Evolutionary conservation across 352 stramenopile genomes (phyloP), one percentile per base, ranked within the genome.

Genomic region (Blastocystis sp.): DNA sequence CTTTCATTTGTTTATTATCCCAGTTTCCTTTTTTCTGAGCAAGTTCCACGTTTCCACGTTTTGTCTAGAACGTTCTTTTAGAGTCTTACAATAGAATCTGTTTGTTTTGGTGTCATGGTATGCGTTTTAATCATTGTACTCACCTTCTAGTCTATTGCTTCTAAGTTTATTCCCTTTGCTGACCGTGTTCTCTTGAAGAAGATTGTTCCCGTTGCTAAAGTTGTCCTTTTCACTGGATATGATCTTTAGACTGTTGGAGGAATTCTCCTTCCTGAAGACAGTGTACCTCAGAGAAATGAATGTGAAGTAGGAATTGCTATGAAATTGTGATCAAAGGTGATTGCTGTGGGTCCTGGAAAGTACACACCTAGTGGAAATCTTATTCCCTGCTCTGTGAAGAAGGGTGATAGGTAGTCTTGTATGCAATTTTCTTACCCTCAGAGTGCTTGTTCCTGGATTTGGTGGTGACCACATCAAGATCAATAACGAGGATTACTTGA

Each of bases 111-210:
- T 24, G 24, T 17, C 57, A 78, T 78, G 66, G 66, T 78, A 78
- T 35, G 27, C 19, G 3, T 15, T 56, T 4, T 0, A 9, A 5
- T 35, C 22, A 15, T 30, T 27, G 17, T 35, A 35, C 57, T 22
- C 27, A 57, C 17, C 35, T 27, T 76, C 40, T 89, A 89, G 78
- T 89, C 78, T 89, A 13, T 27, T 35, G 78, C 48, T 48, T 64
- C 75, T 22, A 90, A 70, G 78, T 79, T 91, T 35, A 58, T 91
- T 89, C 89, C 89, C 24, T 87, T 91, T 79, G 89, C 89, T 90
- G 89, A 91, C 66, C 73, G 89, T 56, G 35, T 91, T 77, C 44
- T 91, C 6, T 53, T 91, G 11, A 91, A 90, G 59, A 70, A 90
- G 40, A 79, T 91, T 40, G 22, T 81, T 42, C 80, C 80, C 17